Evolutionary conservation across 2,329 filamentous ascomycete genomes (phyloP).

Genomic region (Fusarium dlaminii): DNA sequence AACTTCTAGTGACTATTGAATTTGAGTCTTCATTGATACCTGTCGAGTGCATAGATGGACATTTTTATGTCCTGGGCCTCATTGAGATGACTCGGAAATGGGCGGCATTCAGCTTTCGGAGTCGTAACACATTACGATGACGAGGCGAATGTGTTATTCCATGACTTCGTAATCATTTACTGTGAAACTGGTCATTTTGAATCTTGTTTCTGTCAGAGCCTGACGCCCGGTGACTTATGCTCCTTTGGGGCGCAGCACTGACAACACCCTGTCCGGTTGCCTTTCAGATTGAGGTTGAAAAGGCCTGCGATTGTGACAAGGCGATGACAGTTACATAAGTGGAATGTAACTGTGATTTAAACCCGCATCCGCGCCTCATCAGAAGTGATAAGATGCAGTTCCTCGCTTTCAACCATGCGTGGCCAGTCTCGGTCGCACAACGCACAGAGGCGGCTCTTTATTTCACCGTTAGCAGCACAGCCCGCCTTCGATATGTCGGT

Average conservation of each 20-base stretch:
- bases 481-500: slow-evolving; percentile 3
- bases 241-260: slow-evolving; percentile 17
- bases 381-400: slow-evolving; percentile 1
- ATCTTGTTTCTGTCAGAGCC: neutral
- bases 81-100: neutral
- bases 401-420: slow-evolving; percentile 18
- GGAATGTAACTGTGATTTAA: slow-evolving; percentile 16
- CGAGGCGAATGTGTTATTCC: slow-evolving; percentile 6
- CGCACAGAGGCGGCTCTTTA: slow-evolving; percentile 12
- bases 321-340: neutral
- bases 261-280: neutral
- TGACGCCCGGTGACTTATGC: slow-evolving; percentile 20
- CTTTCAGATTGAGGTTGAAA: slow-evolving; percentile 17
- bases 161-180: neutral
- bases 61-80: slow-evolving; percentile 16
- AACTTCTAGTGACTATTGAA: neutral
- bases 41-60: neutral
- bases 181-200: neutral
- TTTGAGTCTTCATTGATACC: neutral
- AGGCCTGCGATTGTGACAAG: neutral
- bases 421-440: slow-evolving; percentile 15
- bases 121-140: neutral
- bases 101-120: neutral
- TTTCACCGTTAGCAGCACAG: slow-evolving; percentile 16
- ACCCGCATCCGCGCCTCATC: neutral